Conservation (phyloP, 495 filamentous ascomycete genomes). For the Cenococcum geophilum region DNA sequence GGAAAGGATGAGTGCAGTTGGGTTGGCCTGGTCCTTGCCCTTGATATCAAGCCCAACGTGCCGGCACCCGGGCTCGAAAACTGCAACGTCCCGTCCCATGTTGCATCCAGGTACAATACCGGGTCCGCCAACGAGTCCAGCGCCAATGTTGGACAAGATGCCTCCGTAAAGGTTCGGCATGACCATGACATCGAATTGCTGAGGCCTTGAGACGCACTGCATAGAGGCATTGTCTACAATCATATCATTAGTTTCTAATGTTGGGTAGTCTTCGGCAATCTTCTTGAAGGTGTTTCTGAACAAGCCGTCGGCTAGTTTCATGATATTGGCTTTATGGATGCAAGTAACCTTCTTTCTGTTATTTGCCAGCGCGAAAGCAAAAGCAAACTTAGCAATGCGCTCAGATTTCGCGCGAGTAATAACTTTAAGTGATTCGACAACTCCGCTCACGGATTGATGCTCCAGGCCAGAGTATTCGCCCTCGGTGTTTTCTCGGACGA, state of each 20-base stretch:
- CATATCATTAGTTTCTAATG: slow-evolving; percentile 93
- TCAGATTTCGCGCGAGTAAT: slow-evolving; percentile 98
- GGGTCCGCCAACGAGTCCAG: slow-evolving; percentile 95
- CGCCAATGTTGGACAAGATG: slow-evolving; percentile 97
- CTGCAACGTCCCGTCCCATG: slow-evolving; percentile 96
- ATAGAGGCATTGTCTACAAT: slow-evolving; percentile 99
- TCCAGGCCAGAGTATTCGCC: slow-evolving; percentile 98
- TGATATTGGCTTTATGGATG: slow-evolving; percentile 99
- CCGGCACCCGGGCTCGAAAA: slow-evolving; percentile 97
- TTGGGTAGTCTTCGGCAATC: slow-evolving; percentile 86
- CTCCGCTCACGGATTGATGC: slow-evolving; percentile 93
- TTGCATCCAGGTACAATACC: slow-evolving; percentile 98
- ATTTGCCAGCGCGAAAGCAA: slow-evolving; percentile 95
- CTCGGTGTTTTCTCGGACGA: slow-evolving; percentile 99
- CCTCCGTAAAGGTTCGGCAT: slow-evolving; percentile 99
- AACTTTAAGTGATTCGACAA: slow-evolving; percentile 99
- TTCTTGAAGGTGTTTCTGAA: slow-evolving; percentile 96
- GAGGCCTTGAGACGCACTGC: slow-evolving; percentile 91
- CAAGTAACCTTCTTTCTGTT: slow-evolving; percentile 98
- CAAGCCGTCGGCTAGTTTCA: slow-evolving; percentile 98
- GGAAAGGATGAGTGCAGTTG: slow-evolving; percentile 88
- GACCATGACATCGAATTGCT: slow-evolving; percentile 99
- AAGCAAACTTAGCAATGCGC: slow-evolving; percentile 97
- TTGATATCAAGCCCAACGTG: slow-evolving; percentile 99
- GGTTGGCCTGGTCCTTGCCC: slow-evolving; percentile 98